Percentiles rank a stretch among this genome's conserved stretches.
phyloP scores from a whole-genome alignment of 768 basidiomycete genomes.

The Termitomyces sp. region DNA sequence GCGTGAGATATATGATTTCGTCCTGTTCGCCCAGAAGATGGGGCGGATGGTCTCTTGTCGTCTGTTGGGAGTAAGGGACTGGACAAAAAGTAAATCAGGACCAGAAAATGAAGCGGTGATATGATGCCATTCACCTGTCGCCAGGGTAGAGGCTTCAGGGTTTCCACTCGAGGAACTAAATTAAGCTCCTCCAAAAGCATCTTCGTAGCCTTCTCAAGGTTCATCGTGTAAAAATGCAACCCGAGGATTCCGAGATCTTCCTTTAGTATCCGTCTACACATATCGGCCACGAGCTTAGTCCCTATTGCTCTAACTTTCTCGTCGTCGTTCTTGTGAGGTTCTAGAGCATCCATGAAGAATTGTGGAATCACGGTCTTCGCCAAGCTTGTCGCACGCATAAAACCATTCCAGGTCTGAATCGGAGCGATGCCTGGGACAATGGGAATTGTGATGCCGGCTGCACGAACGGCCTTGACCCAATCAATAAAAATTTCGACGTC shows the following conservation, averaged over 20 bases:
- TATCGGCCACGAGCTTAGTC: conserved; percentile 89
- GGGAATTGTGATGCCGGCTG: conserved; percentile 81
- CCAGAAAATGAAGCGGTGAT: conserved; percentile 1
- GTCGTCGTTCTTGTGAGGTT: conserved; percentile 87
- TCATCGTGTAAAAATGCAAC: conserved; percentile 97
- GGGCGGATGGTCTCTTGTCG: conserved; percentile 92
- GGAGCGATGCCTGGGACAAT: conserved; percentile 94
- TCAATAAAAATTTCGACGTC: conserved; percentile 86
- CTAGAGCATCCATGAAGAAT: conserved; percentile 65
- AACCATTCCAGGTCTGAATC: conserved; percentile 96
- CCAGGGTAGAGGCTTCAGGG: conserved; percentile 95
- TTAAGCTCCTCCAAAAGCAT: conserved; percentile 92
- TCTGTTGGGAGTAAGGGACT: conserved; percentile 90
- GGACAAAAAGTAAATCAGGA: conserved; percentile 13
- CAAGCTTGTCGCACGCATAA: conserved; percentile 74
- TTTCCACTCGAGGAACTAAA: conserved; percentile 82
- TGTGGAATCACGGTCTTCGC: conserved; percentile 79
- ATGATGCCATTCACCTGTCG: conserved; percentile 57
- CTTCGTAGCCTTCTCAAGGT: conserved; percentile 90
- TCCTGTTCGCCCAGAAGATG: conserved; percentile 98
- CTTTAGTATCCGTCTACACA: conserved; percentile 83
- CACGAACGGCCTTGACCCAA: conserved; percentile 84
- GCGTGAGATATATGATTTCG: conserved; percentile 90
- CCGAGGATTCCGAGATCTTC: conserved; percentile 82
- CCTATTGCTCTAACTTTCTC: conserved; percentile 90